Base-by-base conservation (phyloP, 2,329 filamentous ascomycete species). In the Colletotrichum musae region DNA sequence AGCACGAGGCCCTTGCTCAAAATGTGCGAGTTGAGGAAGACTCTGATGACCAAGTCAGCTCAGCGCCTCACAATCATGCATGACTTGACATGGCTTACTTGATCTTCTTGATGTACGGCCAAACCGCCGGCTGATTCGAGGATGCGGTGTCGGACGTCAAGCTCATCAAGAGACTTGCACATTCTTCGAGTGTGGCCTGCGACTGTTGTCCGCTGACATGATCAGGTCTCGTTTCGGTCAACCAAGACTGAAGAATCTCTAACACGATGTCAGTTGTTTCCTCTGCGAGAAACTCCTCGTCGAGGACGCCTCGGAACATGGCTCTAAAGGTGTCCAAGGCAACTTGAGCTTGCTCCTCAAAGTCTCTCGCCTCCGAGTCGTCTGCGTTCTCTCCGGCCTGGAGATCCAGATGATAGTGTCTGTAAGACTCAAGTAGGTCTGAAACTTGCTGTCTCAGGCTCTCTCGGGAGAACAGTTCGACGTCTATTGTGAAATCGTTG, bases 1-100 rank as follows among this genome's bases (percentile, higher is more conserved):
- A 87, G 77, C 4, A 86, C 73, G 1, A 87, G 77, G 0, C 85
- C 85, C 61, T 81, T 83, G 64, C 82, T 84, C 9, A 87, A 72
- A 18, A 87, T 84, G 68, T 84, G 75, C 0, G 85, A 80, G 15
- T 82, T 81, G 12, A 81, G 70, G 48, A 76, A 83, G 0, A 87
- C 82, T 58, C 83, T 85, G 45, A 12, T 4, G 4, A 0, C 0
- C 4, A 43, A n/a, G 41, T 43, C 41, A 43, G 41, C 41, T 43
- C 4, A 2, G 5, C 15, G 41, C 2, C 13, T 43, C 10, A 3
- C 6, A n/a, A 43, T 43, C 41, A 15, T 5, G 16, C 41, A 43
- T 15, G 13, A 43, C 13, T n/a, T 43, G 41, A 43, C 5, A 43
- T 15, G 41, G 2, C 78, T 43, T 68, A 84, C 83, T 75, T 81